These are phyloP conservation scores for Kodamaea neixiangensis DNA, from an alignment of 805 yeast genomes.

Conservation along the genomic window DNA sequence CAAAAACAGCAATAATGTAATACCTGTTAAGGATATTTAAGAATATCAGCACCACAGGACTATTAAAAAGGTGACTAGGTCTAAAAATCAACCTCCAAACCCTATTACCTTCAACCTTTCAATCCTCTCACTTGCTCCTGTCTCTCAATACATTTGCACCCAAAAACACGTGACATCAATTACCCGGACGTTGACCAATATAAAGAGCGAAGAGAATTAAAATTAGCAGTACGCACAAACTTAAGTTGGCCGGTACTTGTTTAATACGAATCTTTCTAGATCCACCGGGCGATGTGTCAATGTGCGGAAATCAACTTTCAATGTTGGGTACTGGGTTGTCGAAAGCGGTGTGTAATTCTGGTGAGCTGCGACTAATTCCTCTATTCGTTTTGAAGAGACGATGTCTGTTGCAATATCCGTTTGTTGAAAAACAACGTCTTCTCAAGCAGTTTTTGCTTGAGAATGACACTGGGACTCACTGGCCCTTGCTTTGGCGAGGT, in stretches of 20 bases:
- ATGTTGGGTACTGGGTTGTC: background rate
- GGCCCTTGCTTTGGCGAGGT: background rate
- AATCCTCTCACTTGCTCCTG: background rate
- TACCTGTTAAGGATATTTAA: too few species aligned
- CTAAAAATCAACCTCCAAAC: too few species aligned
- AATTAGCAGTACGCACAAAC: conserved; percentile 19
- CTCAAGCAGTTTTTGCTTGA: conserved; percentile 4
- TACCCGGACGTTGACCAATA: background rate
- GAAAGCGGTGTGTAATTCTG: background rate
- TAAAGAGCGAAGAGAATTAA: background rate
- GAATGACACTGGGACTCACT: background rate
- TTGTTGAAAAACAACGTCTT: background rate
- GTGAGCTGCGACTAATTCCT: background rate
- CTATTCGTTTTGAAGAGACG: conserved; percentile 6
- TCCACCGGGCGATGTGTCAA: conserved; percentile 51
- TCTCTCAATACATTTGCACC: conserved; percentile 1
- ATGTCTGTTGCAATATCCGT: background rate
- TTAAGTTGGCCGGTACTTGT: conserved; percentile 46
- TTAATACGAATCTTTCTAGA: conserved; percentile 29
- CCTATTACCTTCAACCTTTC: background rate
- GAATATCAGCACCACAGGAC: too few species aligned
- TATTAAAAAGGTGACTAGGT: too few species aligned
- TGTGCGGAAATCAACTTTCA: conserved; percentile 37
- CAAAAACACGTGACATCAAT: background rate
- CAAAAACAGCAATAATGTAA: too few species aligned